phyloP scores from a whole-genome alignment of 768 basidiomycete species.

The Macrolepiota fuliginosa region DNA sequence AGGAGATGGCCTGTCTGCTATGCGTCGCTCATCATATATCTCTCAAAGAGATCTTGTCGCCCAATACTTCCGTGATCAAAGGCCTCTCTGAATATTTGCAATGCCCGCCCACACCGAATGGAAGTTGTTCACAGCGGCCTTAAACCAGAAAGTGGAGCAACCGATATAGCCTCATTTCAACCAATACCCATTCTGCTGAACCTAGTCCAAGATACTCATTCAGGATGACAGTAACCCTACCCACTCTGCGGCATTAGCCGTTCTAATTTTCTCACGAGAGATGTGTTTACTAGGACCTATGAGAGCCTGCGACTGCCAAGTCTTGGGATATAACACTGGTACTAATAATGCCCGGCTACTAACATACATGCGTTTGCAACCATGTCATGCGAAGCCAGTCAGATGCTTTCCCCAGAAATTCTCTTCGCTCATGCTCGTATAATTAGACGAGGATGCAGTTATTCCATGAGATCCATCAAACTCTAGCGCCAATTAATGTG shows the following conservation, averaged over 20 bases:
- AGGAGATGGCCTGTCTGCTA: not conserved
- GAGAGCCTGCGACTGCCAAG: constrained; percentile 14
- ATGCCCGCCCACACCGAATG: not conserved
- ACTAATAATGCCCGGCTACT: constrained; percentile 14
- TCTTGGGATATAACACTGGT: constrained; percentile 9
- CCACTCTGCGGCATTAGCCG: constrained; percentile 21
- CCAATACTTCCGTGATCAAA: not conserved
- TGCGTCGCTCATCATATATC: not conserved
- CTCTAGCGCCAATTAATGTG: not conserved
- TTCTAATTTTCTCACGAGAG: constrained; percentile 12
- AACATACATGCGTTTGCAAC: constrained; percentile 20
- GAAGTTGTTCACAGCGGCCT: constrained; percentile 17
- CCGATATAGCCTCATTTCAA: not conserved
- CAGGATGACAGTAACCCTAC: constrained; percentile 5
- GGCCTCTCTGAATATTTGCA: not conserved
- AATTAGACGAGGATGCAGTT: too few relatives aligned
- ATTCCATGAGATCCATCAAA: not conserved
- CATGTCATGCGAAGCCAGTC: not conserved
- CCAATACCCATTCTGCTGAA: not conserved
- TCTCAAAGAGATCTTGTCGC: not conserved
- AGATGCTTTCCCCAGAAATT: not conserved
- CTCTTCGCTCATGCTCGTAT: too few relatives aligned
- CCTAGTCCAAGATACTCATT: constrained; percentile 18
- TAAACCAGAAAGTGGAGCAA: constrained; percentile 12
- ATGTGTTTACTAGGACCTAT: constrained; percentile 15